phyloP scores from a whole-genome alignment of 1,284 basidiomycete genomes.

The Omphalotus olearius region DNA sequence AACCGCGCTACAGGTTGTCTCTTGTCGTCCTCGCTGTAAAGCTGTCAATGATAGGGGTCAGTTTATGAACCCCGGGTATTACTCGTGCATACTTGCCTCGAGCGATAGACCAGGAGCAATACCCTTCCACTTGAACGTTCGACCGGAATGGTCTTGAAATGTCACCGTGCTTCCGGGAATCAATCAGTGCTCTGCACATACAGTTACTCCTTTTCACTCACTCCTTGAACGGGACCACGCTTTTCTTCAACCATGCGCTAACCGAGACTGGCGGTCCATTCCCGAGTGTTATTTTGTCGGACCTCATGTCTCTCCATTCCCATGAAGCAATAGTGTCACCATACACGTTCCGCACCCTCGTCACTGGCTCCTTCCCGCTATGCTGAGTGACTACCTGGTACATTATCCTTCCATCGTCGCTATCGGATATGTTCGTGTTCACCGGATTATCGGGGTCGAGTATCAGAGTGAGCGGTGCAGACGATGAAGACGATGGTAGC shows the following conservation, averaged over 20 bases:
- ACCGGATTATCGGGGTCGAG: slow-evolving; percentile 40
- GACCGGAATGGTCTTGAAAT: slow-evolving; percentile 31
- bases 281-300: slow-evolving; percentile 28
- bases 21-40: slow-evolving; percentile 30
- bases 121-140: slow-evolving; percentile 38
- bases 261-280: slow-evolving; percentile 23
- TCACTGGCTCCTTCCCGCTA: slow-evolving; percentile 24
- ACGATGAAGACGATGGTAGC: not conserved
- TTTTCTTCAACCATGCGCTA: slow-evolving; percentile 39
- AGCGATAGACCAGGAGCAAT: slow-evolving; percentile 30
- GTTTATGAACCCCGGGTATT: not conserved
- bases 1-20: slow-evolving; percentile 33
- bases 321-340: slow-evolving; percentile 30
- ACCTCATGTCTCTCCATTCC: slow-evolving; percentile 29
- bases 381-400: slow-evolving; percentile 36
- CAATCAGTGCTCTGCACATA: too few relatives aligned
- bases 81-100: slow-evolving; percentile 24
- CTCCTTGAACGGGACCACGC: slow-evolving; percentile 40
- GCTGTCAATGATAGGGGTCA: slow-evolving; percentile 21
- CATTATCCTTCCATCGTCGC: slow-evolving; percentile 27
- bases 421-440: slow-evolving; percentile 34
- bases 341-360: slow-evolving; percentile 26
- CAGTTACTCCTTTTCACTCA: slow-evolving; percentile 18
- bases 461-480: slow-evolving; percentile 23
- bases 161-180: slow-evolving; percentile 27